phyloP scores from a whole-genome alignment of 192 early-diverging fungal genomes.

The Coemansia sp. region DNA sequence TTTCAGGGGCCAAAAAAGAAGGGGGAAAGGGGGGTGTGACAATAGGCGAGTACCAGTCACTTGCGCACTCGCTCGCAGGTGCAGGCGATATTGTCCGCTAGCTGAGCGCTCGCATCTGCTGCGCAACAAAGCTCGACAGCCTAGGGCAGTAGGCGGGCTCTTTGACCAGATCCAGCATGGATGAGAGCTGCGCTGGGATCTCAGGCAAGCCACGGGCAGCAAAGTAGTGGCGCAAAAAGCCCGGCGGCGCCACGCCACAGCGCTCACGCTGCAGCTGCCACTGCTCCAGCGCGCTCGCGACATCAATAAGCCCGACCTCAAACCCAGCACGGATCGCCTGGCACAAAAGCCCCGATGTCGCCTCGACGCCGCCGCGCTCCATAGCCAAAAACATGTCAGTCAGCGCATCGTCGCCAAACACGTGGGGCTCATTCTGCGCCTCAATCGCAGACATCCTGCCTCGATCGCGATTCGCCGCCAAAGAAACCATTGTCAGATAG shows the following conservation, averaged over 20 bases:
- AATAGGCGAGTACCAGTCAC: neutral
- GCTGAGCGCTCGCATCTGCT: slow-evolving; percentile 9
- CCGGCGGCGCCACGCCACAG: slow-evolving; percentile 27
- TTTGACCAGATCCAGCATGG: slow-evolving; percentile 32
- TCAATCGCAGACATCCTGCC: neutral
- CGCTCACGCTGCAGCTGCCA: slow-evolving; percentile 55
- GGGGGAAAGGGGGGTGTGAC: neutral
- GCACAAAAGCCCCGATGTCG: slow-evolving; percentile 46
- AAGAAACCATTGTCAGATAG: slow-evolving; percentile 15
- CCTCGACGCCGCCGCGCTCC: slow-evolving; percentile 33
- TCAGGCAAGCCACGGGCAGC: slow-evolving; percentile 30
- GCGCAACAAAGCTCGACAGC: slow-evolving; percentile 19
- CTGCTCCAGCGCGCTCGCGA: slow-evolving; percentile 41
- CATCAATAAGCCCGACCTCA: slow-evolving; percentile 40
- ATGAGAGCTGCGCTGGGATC: slow-evolving; percentile 18
- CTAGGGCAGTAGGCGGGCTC: slow-evolving; percentile 25
- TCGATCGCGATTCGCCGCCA: slow-evolving; percentile 4
- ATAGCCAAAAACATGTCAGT: slow-evolving; percentile 43
- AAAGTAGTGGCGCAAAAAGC: slow-evolving; percentile 42
- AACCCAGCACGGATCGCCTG: slow-evolving; percentile 40
- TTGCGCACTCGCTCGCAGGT: neutral
- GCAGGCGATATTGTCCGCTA: neutral
- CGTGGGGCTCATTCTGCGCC: neutral
- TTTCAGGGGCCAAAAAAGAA: neutral
- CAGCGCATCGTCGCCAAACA: slow-evolving; percentile 29